Evolutionary conservation across 495 filamentous ascomycete genomes (phyloP), one percentile per base, ranked within the genome.

Genomic region (Durotheca rogersii): DNA sequence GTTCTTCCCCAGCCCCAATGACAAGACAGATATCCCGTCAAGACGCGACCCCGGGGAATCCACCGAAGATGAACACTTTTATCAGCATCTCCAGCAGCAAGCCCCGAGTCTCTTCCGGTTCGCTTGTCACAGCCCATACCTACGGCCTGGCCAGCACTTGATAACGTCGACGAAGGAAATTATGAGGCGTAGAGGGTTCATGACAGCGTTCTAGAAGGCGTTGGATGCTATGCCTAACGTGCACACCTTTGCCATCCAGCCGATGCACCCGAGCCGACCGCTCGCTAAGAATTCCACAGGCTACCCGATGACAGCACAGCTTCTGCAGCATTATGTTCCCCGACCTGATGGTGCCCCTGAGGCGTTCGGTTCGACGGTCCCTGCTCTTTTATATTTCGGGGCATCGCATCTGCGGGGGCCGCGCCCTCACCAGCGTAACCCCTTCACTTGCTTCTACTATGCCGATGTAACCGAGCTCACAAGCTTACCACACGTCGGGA

Each of bases 181-280:
- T 18, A 1, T 6, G 0, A 46, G 25, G 18, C 42, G 34, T 18
- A 34, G 30, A 10, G 23, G 12, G 3, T 48, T 48, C 17, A 31
- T 31, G 16, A 9, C 7, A 7, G 34, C 21, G 35, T 40, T 48
- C 35, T 39, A 40, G 18, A 9, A 25, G 11, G 34, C 45, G 7
- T 7, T 48, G 27, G 35, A 48, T 16, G 23, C 45, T 16, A 39
- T 48, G 45, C 34, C 45, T n/a, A 20, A 19, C 2, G 7, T 48
- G 14, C 34, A 33, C 30, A 40, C 45, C 4, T 25, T 48, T 6
- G 27, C 19, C 25, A 31, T 16, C 18, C 45, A 48, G 15, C 34
- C 34, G 18, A 48, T 48, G 45, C 34, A 31, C 9, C 27, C 34
- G 21, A 20, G 25, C 12, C 35, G 32, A 9, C 45, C 29, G 18